Evolutionary conservation across 2,329 filamentous ascomycete species (phyloP).

Genomic region (Aspergillus uvarum): DNA sequence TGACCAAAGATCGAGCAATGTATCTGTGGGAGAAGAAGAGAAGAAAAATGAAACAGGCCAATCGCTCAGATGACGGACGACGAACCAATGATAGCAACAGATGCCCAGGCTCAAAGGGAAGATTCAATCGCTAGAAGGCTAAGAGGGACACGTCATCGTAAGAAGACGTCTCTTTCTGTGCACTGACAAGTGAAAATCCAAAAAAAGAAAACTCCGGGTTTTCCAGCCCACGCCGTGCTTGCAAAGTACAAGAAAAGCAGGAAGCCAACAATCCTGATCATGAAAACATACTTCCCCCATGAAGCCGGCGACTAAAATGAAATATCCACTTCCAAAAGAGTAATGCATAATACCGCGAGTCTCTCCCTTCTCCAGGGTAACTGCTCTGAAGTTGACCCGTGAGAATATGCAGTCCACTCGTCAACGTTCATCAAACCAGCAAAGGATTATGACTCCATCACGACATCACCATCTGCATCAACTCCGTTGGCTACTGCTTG

Average conservation of each 20-base stretch:
- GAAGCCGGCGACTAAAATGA: neutral
- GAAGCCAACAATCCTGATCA: slow-evolving; percentile 5
- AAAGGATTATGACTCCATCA: slow-evolving; percentile 31
- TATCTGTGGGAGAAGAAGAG: slow-evolving; percentile 1
- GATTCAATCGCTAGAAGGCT: neutral
- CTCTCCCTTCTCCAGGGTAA: neutral
- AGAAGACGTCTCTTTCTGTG: neutral
- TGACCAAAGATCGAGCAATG: neutral
- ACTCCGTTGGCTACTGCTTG: slow-evolving; percentile 22
- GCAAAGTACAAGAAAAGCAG: neutral
- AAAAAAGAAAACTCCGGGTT: neutral
- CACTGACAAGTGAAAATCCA: neutral
- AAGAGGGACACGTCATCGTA: neutral
- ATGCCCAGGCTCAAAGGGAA: neutral
- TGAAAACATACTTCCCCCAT: slow-evolving; percentile 7
- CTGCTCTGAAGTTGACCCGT: neutral
- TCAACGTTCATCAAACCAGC: neutral
- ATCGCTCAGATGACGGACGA: neutral
- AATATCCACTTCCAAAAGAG: neutral
- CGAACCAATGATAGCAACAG: neutral
- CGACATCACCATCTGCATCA: slow-evolving; percentile 31
- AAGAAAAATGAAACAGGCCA: slow-evolving; percentile 17
- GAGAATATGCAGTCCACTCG: neutral
- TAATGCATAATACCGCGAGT: neutral
- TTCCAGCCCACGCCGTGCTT: neutral